Percentiles rank a stretch among this genome's conserved stretches.
Evolutionary conservation across 73 alveolate genomes (phyloP).

Genomic region (Diophrys sp.): DNA sequence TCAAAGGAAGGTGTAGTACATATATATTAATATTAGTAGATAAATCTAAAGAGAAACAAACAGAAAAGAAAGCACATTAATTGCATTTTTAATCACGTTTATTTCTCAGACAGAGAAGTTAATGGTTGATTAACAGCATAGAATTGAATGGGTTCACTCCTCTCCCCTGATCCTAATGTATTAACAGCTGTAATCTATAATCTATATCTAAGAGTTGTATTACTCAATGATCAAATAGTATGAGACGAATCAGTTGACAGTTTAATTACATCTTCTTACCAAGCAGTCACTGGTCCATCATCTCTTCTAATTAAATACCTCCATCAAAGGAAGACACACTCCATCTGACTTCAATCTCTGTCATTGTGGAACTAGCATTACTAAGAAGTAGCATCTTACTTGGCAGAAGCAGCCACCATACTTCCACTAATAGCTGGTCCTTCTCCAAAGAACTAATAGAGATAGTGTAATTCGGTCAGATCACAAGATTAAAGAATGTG

Average conservation of each 20-base stretch:
- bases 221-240: constrained; percentile 23
- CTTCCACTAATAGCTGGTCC: constrained; percentile 32
- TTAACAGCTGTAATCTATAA: constrained; percentile 64
- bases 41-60: no score
- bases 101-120: constrained; percentile 53
- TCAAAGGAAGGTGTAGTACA: no score
- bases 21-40: no score
- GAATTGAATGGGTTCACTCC: constrained; percentile 62
- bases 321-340: constrained; percentile 65
- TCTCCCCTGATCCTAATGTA: constrained; percentile 66
- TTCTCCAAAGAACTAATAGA: constrained; percentile 72
- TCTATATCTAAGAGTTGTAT: constrained; percentile 34
- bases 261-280: constrained; percentile 12
- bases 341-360: constrained; percentile 46
- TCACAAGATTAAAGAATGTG: constrained; percentile 43
- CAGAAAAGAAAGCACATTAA: no score
- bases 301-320: constrained; percentile 72
- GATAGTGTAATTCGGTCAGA: constrained; percentile 44
- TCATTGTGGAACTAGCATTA: constrained; percentile 17
- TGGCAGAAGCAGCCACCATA: constrained; percentile 60
- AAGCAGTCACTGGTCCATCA: constrained; percentile 55
- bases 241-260: constrained; percentile 10
- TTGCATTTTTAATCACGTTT: no score
- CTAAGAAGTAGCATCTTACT: constrained; percentile 25
- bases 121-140: constrained; percentile 60